Evolutionary conservation across 2,329 filamentous ascomycete genomes (phyloP).

Genomic region (Nigrospora sphaerica): DNA sequence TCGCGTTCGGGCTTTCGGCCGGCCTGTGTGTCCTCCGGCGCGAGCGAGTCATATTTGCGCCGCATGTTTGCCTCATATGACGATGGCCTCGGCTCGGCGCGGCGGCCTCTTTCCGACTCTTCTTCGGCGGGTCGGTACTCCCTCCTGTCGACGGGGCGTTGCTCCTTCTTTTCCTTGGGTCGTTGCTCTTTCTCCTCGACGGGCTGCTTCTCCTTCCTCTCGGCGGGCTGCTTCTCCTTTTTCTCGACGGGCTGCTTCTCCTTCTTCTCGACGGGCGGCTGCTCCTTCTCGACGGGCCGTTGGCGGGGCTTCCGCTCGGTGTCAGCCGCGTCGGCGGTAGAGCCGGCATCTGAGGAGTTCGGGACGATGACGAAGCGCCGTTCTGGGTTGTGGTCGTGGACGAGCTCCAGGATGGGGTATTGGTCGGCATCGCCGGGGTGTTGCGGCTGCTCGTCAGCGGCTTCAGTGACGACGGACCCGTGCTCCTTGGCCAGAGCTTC

Average conservation of each 20-base stretch:
- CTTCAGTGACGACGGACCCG: conserved; percentile 25
- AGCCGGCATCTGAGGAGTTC: conserved; percentile 20
- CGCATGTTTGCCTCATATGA: conserved; percentile 35
- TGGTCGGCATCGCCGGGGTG: conserved; percentile 63
- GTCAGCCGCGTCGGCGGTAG: conserved; percentile 11
- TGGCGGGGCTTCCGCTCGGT: conserved; percentile 9
- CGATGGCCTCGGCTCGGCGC: neutral
- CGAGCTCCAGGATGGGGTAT: conserved; percentile 57
- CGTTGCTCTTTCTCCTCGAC: neutral
- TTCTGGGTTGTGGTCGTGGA: conserved; percentile 53
- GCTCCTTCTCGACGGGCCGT: conserved; percentile 5
- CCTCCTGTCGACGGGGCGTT: neutral
- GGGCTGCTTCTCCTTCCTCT: neutral
- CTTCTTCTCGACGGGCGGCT: neutral
- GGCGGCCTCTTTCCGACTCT: neutral
- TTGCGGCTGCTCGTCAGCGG: conserved; percentile 46
- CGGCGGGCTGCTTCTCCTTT: neutral
- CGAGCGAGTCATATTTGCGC: conserved; percentile 28
- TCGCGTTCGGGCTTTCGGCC: neutral
- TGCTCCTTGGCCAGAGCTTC: conserved; percentile 56
- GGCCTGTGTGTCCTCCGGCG: conserved; percentile 13
- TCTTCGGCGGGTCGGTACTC: neutral
- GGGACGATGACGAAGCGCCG: conserved; percentile 57
- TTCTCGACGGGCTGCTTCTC: neutral
- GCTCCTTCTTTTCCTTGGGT: conserved; percentile 8